A percentile compares a stretch with the other conserved stretches of the same genome.
phyloP scores from a whole-genome alignment of 768 basidiomycete genomes.

The Leccinum obscurum region DNA sequence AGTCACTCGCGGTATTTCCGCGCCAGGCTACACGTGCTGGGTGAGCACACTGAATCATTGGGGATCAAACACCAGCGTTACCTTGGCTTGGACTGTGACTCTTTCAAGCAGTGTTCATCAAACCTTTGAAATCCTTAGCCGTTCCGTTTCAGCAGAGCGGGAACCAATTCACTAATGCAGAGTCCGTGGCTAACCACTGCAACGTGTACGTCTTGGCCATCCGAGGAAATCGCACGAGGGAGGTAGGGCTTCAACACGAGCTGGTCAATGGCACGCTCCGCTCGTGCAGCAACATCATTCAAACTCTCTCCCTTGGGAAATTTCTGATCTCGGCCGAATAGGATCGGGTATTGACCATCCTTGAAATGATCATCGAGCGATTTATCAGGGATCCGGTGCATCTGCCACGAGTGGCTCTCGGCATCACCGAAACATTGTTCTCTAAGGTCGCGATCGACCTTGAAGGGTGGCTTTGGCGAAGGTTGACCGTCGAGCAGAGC shows the following conservation, averaged over 20 bases:
- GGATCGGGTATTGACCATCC: conserved; percentile 52
- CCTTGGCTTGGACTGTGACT: conserved; percentile 48
- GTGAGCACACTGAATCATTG: conserved; percentile 1
- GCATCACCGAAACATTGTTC: conserved; percentile 73
- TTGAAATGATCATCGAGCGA: conserved; percentile 49
- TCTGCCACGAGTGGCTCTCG: conserved; percentile 45
- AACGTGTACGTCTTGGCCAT: conserved; percentile 46
- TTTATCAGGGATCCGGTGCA: conserved; percentile 27
- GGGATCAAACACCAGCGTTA: conserved; percentile 26
- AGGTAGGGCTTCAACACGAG: conserved; percentile 56
- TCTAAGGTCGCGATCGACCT: conserved; percentile 51
- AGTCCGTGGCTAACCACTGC: conserved; percentile 77
- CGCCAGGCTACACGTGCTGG: conserved; percentile 29
- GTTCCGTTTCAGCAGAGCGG: conserved; percentile 47
- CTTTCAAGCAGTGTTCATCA: conserved; percentile 75
- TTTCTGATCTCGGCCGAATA: conserved; percentile 44
- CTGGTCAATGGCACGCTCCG: conserved; percentile 49
- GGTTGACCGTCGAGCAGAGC: conserved; percentile 51
- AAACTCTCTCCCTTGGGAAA: conserved; percentile 76
- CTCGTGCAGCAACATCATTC: conserved; percentile 60
- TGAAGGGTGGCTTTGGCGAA: conserved; percentile 46
- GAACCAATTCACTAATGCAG: conserved; percentile 61
- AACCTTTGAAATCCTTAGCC: conserved; percentile 43
- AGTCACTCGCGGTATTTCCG: conserved; percentile 20
- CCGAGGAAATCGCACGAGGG: conserved; percentile 40